Evolutionary conservation across 768 basidiomycete genomes (phyloP), one percentile per base, ranked within the genome.

Genomic region (Russula emetica): DNA sequence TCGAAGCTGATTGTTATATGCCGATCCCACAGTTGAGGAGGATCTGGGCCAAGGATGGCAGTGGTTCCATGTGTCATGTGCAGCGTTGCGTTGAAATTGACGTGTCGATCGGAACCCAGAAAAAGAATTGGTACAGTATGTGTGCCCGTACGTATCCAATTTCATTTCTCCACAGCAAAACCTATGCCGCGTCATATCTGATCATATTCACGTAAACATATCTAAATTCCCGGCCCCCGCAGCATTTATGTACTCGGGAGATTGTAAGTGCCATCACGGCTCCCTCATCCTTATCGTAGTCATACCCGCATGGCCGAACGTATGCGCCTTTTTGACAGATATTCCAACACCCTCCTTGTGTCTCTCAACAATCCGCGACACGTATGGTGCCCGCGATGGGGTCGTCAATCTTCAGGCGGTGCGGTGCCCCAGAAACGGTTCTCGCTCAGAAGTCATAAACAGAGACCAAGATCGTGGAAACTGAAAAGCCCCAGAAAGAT

Each of bases 321-420:
- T 5, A 26, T 36, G 18, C 52, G 32, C 7, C 20, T 38, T n/a
- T 10, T 44, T 45, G 51, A 38, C 34, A 63, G 58, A 9, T 69
- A 66, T 54, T 67, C 71, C 16, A 72, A 72, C 62, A 72, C 71
- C 1, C 64, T 72, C 30, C 70, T 72, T 30, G 69, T 70, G 32
- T 51, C 69, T 3, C 65, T 72, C 64, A 71, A 72, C 55, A 65
- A 65, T 64, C 8, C 63, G 63, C 3, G 55, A 56, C 4, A 2
- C 26, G n/a, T 28, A 14, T 8, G 34, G 24, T 9, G 18, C 32
- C 22, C 28, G 8, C 10, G 3, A 11, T 38, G 40, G 49, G 10
- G 51, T 32, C 2, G 16, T 26, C 0, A 8, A 52, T 40, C 20
- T 40, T 4, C 49, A 30, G 1, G 62, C 3, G 1, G 20, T 18